These are phyloP conservation scores for Purshia tridentata DNA, from an alignment of 306 rosid species.

Conservation along the genomic window DNA sequence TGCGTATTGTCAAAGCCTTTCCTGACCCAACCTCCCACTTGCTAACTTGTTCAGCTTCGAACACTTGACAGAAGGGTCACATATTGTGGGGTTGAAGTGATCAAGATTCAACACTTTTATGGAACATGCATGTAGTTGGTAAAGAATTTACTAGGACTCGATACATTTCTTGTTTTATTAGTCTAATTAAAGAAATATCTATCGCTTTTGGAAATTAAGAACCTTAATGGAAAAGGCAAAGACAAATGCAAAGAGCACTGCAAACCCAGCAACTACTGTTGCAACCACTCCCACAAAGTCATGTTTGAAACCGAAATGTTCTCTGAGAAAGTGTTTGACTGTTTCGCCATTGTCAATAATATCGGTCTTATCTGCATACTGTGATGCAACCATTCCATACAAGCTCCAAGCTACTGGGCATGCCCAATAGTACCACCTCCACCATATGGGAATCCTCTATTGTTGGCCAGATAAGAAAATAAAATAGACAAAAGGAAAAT, in stretches of 20 bases:
- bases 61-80: no score
- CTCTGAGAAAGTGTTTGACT: conserved; percentile 25
- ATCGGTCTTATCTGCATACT: conserved; percentile 41
- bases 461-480: neutral
- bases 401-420: conserved; percentile 71
- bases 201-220: conserved; percentile 44
- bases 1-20: no score
- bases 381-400: conserved; percentile 61
- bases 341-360: conserved; percentile 10
- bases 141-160: neutral
- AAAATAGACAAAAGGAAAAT: neutral
- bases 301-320: conserved; percentile 35
- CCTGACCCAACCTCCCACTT: no score
- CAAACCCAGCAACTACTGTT: conserved; percentile 21
- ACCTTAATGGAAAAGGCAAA: conserved; percentile 39
- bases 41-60: no score
- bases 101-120: no score
- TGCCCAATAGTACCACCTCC: conserved; percentile 78
- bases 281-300: conserved; percentile 43
- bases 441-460: conserved; percentile 76
- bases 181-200: neutral
- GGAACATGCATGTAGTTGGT: no score
- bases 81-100: no score
- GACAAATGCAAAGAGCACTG: conserved; percentile 31
- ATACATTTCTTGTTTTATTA: neutral